Evolutionary conservation across 2,329 filamentous ascomycete genomes (phyloP).

Genomic region (Lachnellula willkommii): DNA sequence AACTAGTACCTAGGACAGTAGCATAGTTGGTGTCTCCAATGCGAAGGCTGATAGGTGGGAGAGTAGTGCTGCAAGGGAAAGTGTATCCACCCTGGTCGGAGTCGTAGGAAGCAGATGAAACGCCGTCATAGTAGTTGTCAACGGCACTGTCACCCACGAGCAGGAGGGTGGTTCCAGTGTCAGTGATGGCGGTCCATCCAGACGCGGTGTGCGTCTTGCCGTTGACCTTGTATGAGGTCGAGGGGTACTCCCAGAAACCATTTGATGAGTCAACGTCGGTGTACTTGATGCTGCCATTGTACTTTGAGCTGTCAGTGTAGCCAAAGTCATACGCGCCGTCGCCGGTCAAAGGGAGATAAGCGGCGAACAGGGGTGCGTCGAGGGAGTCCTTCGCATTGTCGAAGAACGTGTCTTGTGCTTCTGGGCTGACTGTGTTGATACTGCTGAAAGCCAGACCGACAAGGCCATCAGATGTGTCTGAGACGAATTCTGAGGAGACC

Average conservation of each 20-base stretch:
- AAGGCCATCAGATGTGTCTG: constrained; percentile 47
- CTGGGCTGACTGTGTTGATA: constrained; percentile 30
- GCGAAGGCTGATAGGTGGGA: constrained; percentile 33
- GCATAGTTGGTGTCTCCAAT: constrained; percentile 30
- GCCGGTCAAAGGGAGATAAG: constrained; percentile 42
- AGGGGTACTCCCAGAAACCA: constrained; percentile 53
- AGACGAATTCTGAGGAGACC: constrained; percentile 29
- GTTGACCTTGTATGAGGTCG: constrained; percentile 43
- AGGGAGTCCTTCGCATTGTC: constrained; percentile 27
- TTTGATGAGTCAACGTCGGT: constrained; percentile 39
- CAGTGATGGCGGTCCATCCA: constrained; percentile 31
- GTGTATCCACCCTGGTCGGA: constrained; percentile 30
- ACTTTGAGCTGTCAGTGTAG: constrained; percentile 46
- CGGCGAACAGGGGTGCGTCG: constrained; percentile 48
- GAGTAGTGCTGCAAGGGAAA: constrained; percentile 32
- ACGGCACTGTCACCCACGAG: constrained; percentile 33
- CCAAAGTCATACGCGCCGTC: constrained; percentile 51
- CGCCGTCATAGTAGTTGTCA: constrained; percentile 33
- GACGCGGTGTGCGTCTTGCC: constrained; percentile 40
- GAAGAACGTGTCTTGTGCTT: constrained; percentile 28
- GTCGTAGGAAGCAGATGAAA: constrained; percentile 30
- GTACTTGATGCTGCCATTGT: constrained; percentile 49
- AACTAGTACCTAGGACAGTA: constrained; percentile 31
- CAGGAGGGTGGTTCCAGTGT: constrained; percentile 39
- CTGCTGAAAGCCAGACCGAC: constrained; percentile 48